Percentiles rank a stretch among this genome's conserved stretches.
Conservation (phyloP, 106 monocot genomes). For the Dactylorhiza incarnata region DNA sequence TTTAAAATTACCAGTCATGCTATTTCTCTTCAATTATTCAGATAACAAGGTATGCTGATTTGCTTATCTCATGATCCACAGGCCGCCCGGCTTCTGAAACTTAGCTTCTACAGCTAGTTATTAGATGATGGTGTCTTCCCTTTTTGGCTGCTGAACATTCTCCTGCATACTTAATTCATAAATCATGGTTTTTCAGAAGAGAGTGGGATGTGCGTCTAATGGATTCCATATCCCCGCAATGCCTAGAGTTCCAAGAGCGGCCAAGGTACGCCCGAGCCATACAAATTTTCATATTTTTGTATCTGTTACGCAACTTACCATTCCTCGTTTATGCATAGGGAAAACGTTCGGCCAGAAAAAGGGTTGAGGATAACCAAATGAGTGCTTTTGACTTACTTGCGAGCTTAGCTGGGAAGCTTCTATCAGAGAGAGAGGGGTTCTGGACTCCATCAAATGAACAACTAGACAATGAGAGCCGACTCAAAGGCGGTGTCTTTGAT, state of each 20-base stretch:
- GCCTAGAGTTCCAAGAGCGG: conserved; percentile 26
- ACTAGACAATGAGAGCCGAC: conserved; percentile 14
- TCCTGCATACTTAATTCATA: conserved; percentile 5
- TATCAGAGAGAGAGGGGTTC: conserved; percentile 19
- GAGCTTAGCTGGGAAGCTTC: conserved; percentile 35
- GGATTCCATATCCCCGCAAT: conserved; percentile 35
- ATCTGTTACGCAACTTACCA: neutral
- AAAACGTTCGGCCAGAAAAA: conserved; percentile 36
- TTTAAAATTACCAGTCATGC: neutral
- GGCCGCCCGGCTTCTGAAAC: neutral
- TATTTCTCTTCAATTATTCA: too few species aligned
- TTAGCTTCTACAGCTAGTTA: neutral
- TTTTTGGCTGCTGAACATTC: neutral
- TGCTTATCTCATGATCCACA: neutral
- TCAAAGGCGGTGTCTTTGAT: conserved; percentile 44
- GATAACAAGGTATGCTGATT: neutral
- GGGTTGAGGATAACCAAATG: conserved; percentile 20
- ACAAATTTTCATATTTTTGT: neutral
- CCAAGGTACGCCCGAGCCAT: conserved; percentile 18
- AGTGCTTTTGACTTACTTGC: conserved; percentile 46
- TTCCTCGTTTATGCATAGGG: conserved; percentile 20
- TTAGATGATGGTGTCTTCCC: too few species aligned
- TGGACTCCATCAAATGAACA: conserved; percentile 10
- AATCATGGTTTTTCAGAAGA: conserved; percentile 64
- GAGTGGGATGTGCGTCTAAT: conserved; percentile 32